Percentiles rank a stretch among this genome's conserved stretches.
These are phyloP conservation scores for Trichothecium roseum DNA, from an alignment of 2,329 filamentous ascomycete genomes.

Conservation along the genomic window DNA sequence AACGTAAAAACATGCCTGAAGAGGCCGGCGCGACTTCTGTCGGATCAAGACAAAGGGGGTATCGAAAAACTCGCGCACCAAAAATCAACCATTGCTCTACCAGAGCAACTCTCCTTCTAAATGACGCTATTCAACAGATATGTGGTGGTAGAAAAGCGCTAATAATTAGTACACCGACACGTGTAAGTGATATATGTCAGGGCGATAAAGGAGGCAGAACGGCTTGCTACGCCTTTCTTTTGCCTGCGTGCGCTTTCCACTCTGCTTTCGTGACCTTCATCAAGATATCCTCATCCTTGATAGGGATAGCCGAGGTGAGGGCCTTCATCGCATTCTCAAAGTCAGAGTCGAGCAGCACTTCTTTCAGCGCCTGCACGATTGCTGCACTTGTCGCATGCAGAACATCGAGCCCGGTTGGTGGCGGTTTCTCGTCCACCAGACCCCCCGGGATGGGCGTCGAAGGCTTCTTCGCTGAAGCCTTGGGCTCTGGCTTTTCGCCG, in stretches of 20 bases:
- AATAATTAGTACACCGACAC: background rate
- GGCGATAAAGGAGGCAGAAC: conserved; percentile 15
- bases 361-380: conserved; percentile 79
- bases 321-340: conserved; percentile 99
- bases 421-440: conserved; percentile 2
- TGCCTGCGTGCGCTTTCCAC: conserved; percentile 57
- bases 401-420: conserved; percentile 58
- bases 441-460: background rate
- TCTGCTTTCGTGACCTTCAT: conserved; percentile 86
- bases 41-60: background rate
- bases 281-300: conserved; percentile 86
- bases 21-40: background rate
- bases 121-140: conserved; percentile 4
- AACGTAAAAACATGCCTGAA: conserved; percentile 1
- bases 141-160: background rate
- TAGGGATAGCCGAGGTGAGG: conserved; percentile 83
- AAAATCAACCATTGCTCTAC: no score
- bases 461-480: conserved; percentile 8
- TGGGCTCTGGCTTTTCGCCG: conserved; percentile 31
- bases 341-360: conserved; percentile 82
- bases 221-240: conserved; percentile 27
- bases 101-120: no score
- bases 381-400: conserved; percentile 85
- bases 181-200: conserved; percentile 6
- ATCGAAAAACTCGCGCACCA: background rate